Conservation (phyloP, 495 filamentous ascomycete species). For the Penicillium daleae region DNA sequence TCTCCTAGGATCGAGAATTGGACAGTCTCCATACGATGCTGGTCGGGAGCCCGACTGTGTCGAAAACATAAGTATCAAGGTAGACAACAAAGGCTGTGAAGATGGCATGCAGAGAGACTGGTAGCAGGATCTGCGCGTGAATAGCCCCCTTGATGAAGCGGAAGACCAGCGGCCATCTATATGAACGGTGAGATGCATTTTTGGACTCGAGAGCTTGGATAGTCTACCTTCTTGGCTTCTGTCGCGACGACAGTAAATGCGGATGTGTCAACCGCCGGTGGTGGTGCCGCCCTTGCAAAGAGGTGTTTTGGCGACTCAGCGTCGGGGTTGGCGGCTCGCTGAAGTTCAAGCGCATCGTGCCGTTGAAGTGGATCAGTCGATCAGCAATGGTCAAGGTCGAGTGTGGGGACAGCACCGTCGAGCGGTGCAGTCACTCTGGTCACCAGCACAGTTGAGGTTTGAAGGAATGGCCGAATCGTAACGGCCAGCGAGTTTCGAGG, state of each 20-base stretch:
- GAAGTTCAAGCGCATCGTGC: slow-evolving; percentile 41
- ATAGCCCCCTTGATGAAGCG: slow-evolving; percentile 79
- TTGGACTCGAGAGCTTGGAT: background rate
- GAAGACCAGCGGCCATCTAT: slow-evolving; percentile 71
- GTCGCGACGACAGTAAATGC: slow-evolving; percentile 49
- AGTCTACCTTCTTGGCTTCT: slow-evolving; percentile 60
- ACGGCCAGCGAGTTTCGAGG: background rate
- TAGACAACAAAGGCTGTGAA: slow-evolving; percentile 68
- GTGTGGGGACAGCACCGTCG: slow-evolving; percentile 1
- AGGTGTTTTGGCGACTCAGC: slow-evolving; percentile 42
- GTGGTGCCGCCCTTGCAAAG: slow-evolving; percentile 33
- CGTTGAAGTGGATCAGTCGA: background rate
- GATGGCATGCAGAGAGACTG: slow-evolving; percentile 65
- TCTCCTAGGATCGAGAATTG: background rate
- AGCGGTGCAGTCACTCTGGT: background rate
- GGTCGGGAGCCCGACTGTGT: slow-evolving; percentile 62
- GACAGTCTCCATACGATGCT: slow-evolving; percentile 56
- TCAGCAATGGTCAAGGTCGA: background rate
- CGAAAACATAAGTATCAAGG: slow-evolving; percentile 59
- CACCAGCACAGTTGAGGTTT: background rate
- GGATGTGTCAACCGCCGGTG: slow-evolving; percentile 43
- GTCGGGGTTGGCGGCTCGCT: slow-evolving; percentile 44
- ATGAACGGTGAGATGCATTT: slow-evolving; percentile 1
- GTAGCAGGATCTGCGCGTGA: slow-evolving; percentile 64
- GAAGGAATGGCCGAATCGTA: background rate